phyloP scores from a whole-genome alignment of 768 basidiomycete species.

The Atractiella rhizophila region DNA sequence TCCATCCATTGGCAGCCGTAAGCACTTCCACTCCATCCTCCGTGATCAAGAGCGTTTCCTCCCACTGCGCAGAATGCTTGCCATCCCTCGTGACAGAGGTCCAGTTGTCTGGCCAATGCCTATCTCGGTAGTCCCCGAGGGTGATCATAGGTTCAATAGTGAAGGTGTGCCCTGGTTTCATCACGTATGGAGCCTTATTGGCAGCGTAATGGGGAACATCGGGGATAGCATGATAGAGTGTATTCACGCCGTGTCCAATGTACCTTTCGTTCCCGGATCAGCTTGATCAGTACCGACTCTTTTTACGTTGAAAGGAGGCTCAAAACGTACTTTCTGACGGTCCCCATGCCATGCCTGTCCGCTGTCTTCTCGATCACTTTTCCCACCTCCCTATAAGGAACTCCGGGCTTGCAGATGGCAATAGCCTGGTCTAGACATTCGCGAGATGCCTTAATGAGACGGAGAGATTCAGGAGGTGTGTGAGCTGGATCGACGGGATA shows the following conservation, averaged over 20 bases:
- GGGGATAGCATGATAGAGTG: too few species aligned
- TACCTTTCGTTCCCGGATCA: conserved; percentile 23
- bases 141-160: conserved; percentile 17
- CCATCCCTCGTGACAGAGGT: too few species aligned
- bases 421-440: conserved; percentile 69
- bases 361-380: conserved; percentile 68
- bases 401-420: conserved; percentile 72
- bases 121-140: conserved; percentile 1
- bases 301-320: too few species aligned
- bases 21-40: too few species aligned
- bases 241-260: conserved; percentile 13
- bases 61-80: too few species aligned
- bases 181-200: too few species aligned
- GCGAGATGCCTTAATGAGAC: conserved; percentile 56
- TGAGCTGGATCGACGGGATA: too few species aligned
- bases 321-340: conserved; percentile 69
- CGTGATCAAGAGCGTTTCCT: too few species aligned
- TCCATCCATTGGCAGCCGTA: too few species aligned
- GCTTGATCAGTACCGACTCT: conserved; percentile 68
- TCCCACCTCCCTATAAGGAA: conserved; percentile 63
- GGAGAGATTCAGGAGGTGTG: too few species aligned
- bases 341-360: conserved; percentile 51
- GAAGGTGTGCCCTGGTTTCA: conserved; percentile 3
- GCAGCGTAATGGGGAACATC: too few species aligned
- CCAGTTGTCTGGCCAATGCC: conserved; percentile 15